These are phyloP conservation scores for Fusarium nurragi DNA, from an alignment of 2,329 filamentous ascomycete genomes.

Conservation along the genomic window DNA sequence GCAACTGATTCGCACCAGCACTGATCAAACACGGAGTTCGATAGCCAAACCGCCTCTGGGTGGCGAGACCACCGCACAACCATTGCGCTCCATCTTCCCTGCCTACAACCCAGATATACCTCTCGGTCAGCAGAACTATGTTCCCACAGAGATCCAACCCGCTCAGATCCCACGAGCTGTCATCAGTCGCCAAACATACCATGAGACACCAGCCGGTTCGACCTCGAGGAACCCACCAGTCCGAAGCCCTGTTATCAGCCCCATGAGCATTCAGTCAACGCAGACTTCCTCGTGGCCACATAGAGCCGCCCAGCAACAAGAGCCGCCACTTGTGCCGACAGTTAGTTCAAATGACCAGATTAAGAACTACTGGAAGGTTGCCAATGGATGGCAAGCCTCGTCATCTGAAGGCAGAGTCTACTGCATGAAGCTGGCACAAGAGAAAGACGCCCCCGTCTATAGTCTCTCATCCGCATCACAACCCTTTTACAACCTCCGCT, in stretches of 20 bases:
- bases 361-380: conserved; percentile 72
- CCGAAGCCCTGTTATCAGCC: conserved; percentile 39
- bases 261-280: conserved; percentile 32
- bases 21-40: conserved; percentile 62
- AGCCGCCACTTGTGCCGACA: conserved; percentile 58
- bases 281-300: conserved; percentile 40
- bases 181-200: conserved; percentile 72
- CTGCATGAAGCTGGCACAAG: conserved; percentile 65
- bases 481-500: conserved; percentile 73
- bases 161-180: conserved; percentile 70
- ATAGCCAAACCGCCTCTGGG: conserved; percentile 64
- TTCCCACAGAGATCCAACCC: conserved; percentile 71
- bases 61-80: conserved; percentile 47
- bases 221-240: conserved; percentile 25
- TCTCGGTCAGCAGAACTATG: conserved; percentile 75
- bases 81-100: conserved; percentile 78
- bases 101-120: conserved; percentile 74
- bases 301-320: conserved; percentile 46
- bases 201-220: conserved; percentile 32
- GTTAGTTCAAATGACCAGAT: conserved; percentile 69
- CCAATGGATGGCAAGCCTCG: conserved; percentile 75
- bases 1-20: conserved; percentile 55
- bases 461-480: conserved; percentile 68
- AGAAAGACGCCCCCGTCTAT: conserved; percentile 71
- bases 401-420: conserved; percentile 66